A percentile compares a stretch with the other conserved stretches of the same genome.
These are phyloP conservation scores for Crotalaria pallida DNA, from an alignment of 306 rosid species.

Conservation along the genomic window DNA sequence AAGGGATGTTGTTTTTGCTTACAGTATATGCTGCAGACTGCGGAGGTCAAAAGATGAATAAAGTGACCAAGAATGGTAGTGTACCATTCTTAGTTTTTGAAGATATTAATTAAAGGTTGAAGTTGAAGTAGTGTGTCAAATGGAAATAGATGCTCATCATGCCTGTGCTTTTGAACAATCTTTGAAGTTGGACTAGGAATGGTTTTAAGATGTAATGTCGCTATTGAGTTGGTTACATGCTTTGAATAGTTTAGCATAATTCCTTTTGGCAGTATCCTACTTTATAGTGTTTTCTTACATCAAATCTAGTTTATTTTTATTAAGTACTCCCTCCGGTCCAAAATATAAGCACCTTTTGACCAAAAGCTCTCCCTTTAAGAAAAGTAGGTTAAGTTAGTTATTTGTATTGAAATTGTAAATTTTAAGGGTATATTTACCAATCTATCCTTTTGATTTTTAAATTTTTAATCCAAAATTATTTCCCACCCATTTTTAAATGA, in stretches of 20 bases:
- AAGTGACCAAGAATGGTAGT: background rate
- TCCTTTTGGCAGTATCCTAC: background rate
- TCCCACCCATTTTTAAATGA: too few relatives aligned
- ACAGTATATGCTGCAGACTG: background rate
- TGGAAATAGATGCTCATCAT: conserved; percentile 11
- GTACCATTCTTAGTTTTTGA: background rate
- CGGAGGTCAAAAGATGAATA: background rate
- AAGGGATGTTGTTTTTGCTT: conserved; percentile 5
- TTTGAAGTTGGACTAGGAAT: conserved; percentile 11
- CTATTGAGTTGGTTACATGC: background rate
- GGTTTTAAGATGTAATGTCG: conserved; percentile 8
- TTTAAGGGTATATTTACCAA: too few relatives aligned
- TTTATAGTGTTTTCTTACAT: conserved; percentile 20
- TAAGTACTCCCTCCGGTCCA: too few relatives aligned
- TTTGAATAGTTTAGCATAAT: conserved; percentile 4
- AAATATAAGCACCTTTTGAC: too few relatives aligned
- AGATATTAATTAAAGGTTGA: background rate
- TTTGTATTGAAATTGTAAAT: too few relatives aligned
- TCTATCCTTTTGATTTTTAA: too few relatives aligned
- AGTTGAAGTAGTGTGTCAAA: background rate
- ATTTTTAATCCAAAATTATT: too few relatives aligned
- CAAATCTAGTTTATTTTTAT: background rate
- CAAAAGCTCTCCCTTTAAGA: too few relatives aligned
- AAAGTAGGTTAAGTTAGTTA: too few relatives aligned
- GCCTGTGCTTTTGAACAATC: conserved; percentile 5